These are phyloP conservation scores for Candida broadrunensis DNA, from an alignment of 805 yeast species.

Conservation along the genomic window DNA sequence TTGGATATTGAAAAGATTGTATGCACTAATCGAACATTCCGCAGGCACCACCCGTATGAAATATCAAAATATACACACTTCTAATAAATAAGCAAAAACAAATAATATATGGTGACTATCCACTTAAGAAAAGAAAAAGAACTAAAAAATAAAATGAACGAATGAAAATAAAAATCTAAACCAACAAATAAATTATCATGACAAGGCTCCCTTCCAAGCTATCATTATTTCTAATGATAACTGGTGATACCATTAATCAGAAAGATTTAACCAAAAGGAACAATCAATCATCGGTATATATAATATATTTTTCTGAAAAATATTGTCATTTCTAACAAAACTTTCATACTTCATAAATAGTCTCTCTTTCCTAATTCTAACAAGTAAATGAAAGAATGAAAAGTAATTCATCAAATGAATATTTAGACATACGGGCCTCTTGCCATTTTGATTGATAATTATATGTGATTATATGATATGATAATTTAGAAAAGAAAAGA, in stretches of 20 bases:
- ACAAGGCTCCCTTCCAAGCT: conserved; percentile 50
- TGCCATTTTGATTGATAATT: conserved; percentile 41
- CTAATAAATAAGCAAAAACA: too few relatives aligned
- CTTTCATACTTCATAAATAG: background rate
- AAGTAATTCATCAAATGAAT: too few relatives aligned
- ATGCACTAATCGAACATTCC: too few relatives aligned
- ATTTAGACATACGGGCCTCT: conserved; percentile 50
- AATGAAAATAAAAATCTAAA: too few relatives aligned
- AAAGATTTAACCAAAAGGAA: background rate
- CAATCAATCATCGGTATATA: background rate
- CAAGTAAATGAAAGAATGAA: too few relatives aligned
- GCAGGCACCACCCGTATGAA: too few relatives aligned
- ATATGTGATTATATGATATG: conserved; percentile 11
- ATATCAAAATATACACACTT: too few relatives aligned
- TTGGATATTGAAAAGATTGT: too few relatives aligned
- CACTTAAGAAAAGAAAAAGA: too few relatives aligned
- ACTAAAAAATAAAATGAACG: too few relatives aligned
- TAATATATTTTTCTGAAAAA: background rate
- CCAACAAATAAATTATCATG: conserved; percentile 30
- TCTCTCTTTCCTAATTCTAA: background rate
- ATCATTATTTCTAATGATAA: background rate
- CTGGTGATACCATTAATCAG: conserved; percentile 1
- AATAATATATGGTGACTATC: too few relatives aligned
- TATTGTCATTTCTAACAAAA: too few relatives aligned
- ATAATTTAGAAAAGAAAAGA: background rate